phyloP scores from a whole-genome alignment of 495 filamentous ascomycete genomes.

The Zalerion maritima region DNA sequence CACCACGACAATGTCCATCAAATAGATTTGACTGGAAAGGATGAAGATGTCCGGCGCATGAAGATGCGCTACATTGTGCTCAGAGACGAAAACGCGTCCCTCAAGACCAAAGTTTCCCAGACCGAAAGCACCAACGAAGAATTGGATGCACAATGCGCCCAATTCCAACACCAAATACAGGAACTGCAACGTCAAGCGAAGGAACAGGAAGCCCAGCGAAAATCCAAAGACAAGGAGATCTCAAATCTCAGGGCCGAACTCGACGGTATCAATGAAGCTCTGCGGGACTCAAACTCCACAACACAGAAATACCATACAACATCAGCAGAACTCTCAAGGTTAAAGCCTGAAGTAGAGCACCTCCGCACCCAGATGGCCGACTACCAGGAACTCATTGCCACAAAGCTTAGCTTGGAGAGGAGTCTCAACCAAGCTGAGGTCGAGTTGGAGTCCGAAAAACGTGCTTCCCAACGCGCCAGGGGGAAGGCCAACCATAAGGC shows the following conservation, averaged over 20 bases:
- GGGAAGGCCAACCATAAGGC: slow-evolving; percentile 30
- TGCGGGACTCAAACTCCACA: slow-evolving; percentile 2
- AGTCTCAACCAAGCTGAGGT: slow-evolving; percentile 61
- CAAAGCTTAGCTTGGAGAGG: slow-evolving; percentile 62
- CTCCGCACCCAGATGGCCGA: slow-evolving; percentile 52
- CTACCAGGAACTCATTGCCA: slow-evolving; percentile 49
- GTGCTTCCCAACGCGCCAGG: slow-evolving; percentile 44
- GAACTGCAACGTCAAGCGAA: slow-evolving; percentile 39
- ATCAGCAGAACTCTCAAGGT: slow-evolving; percentile 39
- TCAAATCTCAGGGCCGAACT: no score
- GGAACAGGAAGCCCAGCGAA: slow-evolving; percentile 38
- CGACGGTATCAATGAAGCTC: no score
- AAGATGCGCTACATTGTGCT: slow-evolving; percentile 52
- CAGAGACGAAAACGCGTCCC: slow-evolving; percentile 45
- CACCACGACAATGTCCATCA: slow-evolving; percentile 45
- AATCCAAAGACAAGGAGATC: slow-evolving; percentile 46
- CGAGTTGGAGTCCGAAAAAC: slow-evolving; percentile 66
- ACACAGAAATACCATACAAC: background rate
- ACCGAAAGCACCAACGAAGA: slow-evolving; percentile 43
- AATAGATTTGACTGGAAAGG: slow-evolving; percentile 44
- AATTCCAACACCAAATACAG: slow-evolving; percentile 43
- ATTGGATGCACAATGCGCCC: slow-evolving; percentile 40
- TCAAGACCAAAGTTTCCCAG: slow-evolving; percentile 23
- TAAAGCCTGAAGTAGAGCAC: slow-evolving; percentile 69
- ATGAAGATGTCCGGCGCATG: slow-evolving; percentile 51